phyloP scores from a whole-genome alignment of 164 flowering plant species.

The Malania oleifera region DNA sequence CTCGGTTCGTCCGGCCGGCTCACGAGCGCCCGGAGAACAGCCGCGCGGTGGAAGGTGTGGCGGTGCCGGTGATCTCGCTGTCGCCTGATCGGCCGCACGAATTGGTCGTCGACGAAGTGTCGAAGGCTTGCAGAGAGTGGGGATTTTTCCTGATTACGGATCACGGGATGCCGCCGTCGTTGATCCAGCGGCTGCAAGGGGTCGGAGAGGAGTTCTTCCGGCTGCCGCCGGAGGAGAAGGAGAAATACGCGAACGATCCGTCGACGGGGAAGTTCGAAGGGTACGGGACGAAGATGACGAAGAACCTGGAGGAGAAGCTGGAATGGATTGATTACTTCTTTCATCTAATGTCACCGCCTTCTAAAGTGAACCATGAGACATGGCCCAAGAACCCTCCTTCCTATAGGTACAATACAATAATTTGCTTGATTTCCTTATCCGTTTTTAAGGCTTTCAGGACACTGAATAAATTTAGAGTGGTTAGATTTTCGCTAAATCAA shows the following conservation, averaged over 20 bases:
- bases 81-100: constrained; percentile 24
- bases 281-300: constrained; percentile 48
- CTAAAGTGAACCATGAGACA: constrained; percentile 19
- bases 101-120: constrained; percentile 20
- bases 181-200: constrained; percentile 29
- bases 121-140: constrained; percentile 37
- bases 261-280: constrained; percentile 36
- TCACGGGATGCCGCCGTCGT: constrained; percentile 30
- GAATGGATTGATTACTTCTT: constrained; percentile 55
- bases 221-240: constrained; percentile 43
- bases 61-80: constrained; percentile 36
- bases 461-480: too few species aligned
- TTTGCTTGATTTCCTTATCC: neutral
- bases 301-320: constrained; percentile 32
- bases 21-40: constrained; percentile 41
- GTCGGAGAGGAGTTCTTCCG: constrained; percentile 36
- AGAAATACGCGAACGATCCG: constrained; percentile 36
- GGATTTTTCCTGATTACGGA: constrained; percentile 38
- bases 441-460: too few species aligned
- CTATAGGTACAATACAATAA: constrained; percentile 31
- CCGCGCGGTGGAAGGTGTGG: constrained; percentile 30
- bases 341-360: constrained; percentile 34
- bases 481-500: too few species aligned
- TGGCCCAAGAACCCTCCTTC: constrained; percentile 43
- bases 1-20: constrained; percentile 33